These are phyloP conservation scores for Cyclostephanos invisitatus DNA, from an alignment of 108 stramenopile species.

Conservation along the genomic window DNA sequence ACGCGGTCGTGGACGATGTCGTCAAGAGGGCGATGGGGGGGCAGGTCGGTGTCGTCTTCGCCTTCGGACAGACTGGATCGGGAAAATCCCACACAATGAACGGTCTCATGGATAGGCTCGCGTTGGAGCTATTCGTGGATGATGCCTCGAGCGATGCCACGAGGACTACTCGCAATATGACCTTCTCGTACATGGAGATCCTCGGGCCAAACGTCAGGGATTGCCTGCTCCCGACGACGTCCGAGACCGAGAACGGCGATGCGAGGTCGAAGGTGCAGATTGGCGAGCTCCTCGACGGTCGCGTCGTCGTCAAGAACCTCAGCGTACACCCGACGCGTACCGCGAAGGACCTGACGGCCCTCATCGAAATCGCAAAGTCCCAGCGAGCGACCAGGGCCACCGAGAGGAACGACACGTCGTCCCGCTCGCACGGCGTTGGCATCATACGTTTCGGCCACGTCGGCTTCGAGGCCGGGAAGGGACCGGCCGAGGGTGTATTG, in stretches of 20 bases:
- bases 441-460: slow-evolving; percentile 86
- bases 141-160: slow-evolving; percentile 63
- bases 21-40: slow-evolving; percentile 95
- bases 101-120: slow-evolving; percentile 84
- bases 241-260: slow-evolving; percentile 72
- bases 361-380: slow-evolving; percentile 77
- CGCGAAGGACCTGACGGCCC: slow-evolving; percentile 64
- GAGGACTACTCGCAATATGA: slow-evolving; percentile 35
- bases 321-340: slow-evolving; percentile 59
- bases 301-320: slow-evolving; percentile 70
- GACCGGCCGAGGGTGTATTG: slow-evolving; percentile 73
- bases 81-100: slow-evolving; percentile 96
- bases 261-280: slow-evolving; percentile 45
- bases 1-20: slow-evolving; percentile 69
- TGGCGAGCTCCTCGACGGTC: slow-evolving; percentile 90
- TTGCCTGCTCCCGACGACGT: slow-evolving; percentile 57
- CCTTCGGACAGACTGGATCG: slow-evolving; percentile 88
- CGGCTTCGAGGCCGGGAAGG: slow-evolving; percentile 71
- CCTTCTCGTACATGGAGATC: slow-evolving; percentile 88
- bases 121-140: slow-evolving; percentile 73
- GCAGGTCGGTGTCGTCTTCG: slow-evolving; percentile 91
- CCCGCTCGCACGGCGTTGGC: slow-evolving; percentile 94
- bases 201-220: slow-evolving; percentile 93
- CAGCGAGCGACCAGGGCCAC: slow-evolving; percentile 88
- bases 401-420: slow-evolving; percentile 92